phyloP scores from a whole-genome alignment of 176 grass and related monocot genomes.

The Zea mays region DNA sequence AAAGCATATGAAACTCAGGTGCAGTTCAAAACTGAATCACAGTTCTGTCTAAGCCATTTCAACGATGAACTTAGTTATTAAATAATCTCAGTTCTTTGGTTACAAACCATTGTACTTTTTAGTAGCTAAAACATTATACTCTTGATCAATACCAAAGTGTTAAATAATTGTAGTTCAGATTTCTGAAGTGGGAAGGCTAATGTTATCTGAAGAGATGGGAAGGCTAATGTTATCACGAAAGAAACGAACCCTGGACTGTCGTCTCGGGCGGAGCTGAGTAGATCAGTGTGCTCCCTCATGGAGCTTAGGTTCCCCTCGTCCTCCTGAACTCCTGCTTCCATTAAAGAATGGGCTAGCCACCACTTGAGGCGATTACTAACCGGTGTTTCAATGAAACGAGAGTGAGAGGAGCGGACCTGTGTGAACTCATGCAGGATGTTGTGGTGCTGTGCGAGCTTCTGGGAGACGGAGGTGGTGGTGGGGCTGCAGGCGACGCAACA shows the following conservation, averaged over 20 bases:
- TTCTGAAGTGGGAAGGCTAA: no score
- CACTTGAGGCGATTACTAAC: not conserved
- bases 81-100: no score
- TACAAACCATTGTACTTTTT: no score
- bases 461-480: constrained; percentile 67
- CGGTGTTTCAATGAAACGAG: not conserved
- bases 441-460: constrained; percentile 91
- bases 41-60: no score
- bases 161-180: no score
- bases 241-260: constrained; percentile 78
- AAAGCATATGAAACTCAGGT: no score
- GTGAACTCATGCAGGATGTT: constrained; percentile 97
- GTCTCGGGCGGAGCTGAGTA: constrained; percentile 74
- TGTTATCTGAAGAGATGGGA: no score
- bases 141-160: no score
- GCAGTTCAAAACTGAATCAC: no score
- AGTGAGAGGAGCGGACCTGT: constrained; percentile 39
- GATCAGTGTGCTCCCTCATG: constrained; percentile 86
- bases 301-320: constrained; percentile 88
- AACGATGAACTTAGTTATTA: no score
- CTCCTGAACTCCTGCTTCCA: constrained; percentile 78
- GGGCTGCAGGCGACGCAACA: constrained; percentile 64
- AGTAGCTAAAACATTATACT: no score
- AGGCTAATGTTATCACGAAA: no score
- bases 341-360: not conserved